Evolutionary conservation across 176 grass and related monocot species (phyloP), one percentile per base, ranked within the genome.

Genomic region (Aechmea fasciata): DNA sequence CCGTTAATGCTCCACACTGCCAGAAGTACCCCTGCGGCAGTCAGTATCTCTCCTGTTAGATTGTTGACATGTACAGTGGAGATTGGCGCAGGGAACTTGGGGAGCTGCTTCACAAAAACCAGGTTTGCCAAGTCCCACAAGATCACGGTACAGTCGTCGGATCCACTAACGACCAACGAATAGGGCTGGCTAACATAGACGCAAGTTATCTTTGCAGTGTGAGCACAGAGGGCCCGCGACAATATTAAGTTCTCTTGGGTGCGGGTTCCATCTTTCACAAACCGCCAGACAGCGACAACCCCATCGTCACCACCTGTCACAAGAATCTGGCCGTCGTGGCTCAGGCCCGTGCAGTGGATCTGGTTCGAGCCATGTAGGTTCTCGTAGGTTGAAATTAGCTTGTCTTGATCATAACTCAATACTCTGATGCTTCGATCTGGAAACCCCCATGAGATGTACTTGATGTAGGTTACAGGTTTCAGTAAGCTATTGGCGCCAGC

Each of bases 361-460:
- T 94, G 90, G 80, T 86, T 84, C 52, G 87, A 82, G 75, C 90
- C 84, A 75, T 99, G 95, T 87, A 99, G 89, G 64, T 90, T 90
- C 79, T 99, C 95, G 49, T 99, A 87, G 28, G 95, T 99, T 23
- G 95, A 93, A 48, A 94, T 67, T 80, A 99, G 83, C 75, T 69
- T 93, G 77, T 93, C 95, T 82, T 94, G 90, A 73, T 99, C 95
- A 63, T 90, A 99, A 61, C 84, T 94, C 83, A 99, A 71, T 72
- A 94, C 65, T 77, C 95, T 87, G 79, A 99, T 79, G 79, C 95
- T 99, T 70, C 77, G 83, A 82, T 99, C 95, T 74, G 95, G 95
- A 74, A 94, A 94, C 50, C 90, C 90, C 95, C 95, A 99, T 14
- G 95, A 94, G 63, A 99, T 87, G 54, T 88, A 99, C 74, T 99